These are phyloP conservation scores for Tricholomella constricta DNA, from an alignment of 768 basidiomycete species.

Conservation along the genomic window DNA sequence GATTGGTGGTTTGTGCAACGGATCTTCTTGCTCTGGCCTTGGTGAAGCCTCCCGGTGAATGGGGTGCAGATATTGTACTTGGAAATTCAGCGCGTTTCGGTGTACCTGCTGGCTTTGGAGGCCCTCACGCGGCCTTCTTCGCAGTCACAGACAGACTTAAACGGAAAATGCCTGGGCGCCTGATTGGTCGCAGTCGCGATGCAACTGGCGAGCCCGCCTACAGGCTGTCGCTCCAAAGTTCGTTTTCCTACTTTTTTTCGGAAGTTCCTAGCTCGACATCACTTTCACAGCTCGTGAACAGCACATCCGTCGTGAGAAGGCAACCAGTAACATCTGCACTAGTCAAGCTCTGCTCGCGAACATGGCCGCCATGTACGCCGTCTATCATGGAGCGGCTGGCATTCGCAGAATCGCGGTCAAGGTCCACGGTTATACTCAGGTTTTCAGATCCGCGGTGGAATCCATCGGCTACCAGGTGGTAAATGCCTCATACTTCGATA, in stretches of 20 bases:
- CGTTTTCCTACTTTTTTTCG: constrained; percentile 29
- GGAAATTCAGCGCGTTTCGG: constrained; percentile 97
- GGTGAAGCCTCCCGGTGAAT: constrained; percentile 96
- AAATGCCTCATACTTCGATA: constrained; percentile 89
- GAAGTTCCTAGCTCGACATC: neutral
- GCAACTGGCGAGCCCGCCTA: constrained; percentile 85
- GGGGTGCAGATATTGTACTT: constrained; percentile 95
- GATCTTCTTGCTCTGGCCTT: constrained; percentile 92
- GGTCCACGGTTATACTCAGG: constrained; percentile 85
- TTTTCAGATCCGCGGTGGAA: constrained; percentile 69
- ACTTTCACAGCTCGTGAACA: constrained; percentile 79
- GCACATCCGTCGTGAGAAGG: constrained; percentile 96
- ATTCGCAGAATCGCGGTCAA: constrained; percentile 83
- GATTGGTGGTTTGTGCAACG: constrained; percentile 84
- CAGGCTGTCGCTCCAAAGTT: constrained; percentile 91
- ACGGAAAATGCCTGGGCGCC: constrained; percentile 97
- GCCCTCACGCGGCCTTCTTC: constrained; percentile 97
- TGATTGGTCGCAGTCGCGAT: constrained; percentile 91
- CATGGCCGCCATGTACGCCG: constrained; percentile 98
- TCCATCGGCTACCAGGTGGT: constrained; percentile 71
- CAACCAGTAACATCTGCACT: constrained; percentile 98
- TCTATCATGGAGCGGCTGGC: constrained; percentile 93
- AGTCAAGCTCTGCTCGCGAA: constrained; percentile 97
- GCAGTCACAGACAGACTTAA: constrained; percentile 90
- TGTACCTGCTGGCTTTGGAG: constrained; percentile 96